Base-by-base conservation (phyloP, 306 rosid species). In the Trifolium subterraneum region DNA sequence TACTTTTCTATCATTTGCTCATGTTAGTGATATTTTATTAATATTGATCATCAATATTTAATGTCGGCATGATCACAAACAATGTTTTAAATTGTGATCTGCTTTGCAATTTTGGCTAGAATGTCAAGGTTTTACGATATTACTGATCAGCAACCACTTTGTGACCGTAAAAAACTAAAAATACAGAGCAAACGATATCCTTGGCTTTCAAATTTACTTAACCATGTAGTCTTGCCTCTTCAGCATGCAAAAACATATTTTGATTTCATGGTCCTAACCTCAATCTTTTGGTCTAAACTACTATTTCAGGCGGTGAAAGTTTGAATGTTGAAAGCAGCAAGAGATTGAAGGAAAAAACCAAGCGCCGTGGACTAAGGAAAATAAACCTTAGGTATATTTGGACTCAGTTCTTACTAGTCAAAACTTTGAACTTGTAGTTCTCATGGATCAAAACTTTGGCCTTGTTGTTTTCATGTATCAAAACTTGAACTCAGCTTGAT, bases 301-400 rank as follows among this genome's bases (percentile, higher is more conserved):
- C 61, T 72, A 64, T 83, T 70, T 73, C 89, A 88, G 90, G 96
- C 77, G 10, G 75, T 85, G 58, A 77, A 80, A 74, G 8, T 85
- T 73, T 88, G 86, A 84, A 63, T 7, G 20, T 36, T 7, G 75
- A 41, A 78, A 81, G 71, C 65, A 56, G 47, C 68, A 27, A 83
- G 51, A 14, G 29, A 11, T 29, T 16, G 45, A 35, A 58, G 71
- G 60, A 18, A 29, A 48, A 64, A 12, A 13, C 45, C 50, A 66
- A 10, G 19, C 1, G 2, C 20, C n/a, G 8, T 71, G 35, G 61
- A 5, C 27, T 27, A 23, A 38, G 10, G 44, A 29, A 27, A 15
- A 64, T 44, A 39, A 45, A 64, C 52, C n/a, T 31, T 12, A 1
- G 19, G 54, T 68, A 48, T 51, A 64, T 18, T 27, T 47, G 14